These are phyloP conservation scores for Kodamaea neixiangensis DNA, from an alignment of 805 yeast genomes.

Conservation along the genomic window DNA sequence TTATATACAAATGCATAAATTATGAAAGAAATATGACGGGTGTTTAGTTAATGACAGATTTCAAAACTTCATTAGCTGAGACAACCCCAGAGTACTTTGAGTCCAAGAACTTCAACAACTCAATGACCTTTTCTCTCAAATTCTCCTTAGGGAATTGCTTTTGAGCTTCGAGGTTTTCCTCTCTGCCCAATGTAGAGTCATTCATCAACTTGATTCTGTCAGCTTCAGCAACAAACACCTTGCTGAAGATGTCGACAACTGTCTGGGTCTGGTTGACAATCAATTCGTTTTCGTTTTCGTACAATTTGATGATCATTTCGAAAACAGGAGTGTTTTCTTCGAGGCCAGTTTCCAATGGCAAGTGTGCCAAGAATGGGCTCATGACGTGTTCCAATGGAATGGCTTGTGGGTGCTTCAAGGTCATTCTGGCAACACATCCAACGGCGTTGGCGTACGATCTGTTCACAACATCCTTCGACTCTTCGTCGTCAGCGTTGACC, in stretches of 20 bases:
- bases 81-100: slow-evolving; percentile 63
- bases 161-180: slow-evolving; percentile 72
- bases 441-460: slow-evolving; percentile 91
- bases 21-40: not conserved
- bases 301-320: slow-evolving; percentile 70
- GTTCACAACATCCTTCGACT: slow-evolving; percentile 73
- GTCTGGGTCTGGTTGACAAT: slow-evolving; percentile 59
- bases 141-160: slow-evolving; percentile 78
- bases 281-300: slow-evolving; percentile 59
- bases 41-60: slow-evolving; percentile 30
- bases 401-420: slow-evolving; percentile 65
- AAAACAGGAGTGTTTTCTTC: slow-evolving; percentile 94
- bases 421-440: slow-evolving; percentile 95
- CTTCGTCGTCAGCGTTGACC: slow-evolving; percentile 65
- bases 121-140: slow-evolving; percentile 62
- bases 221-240: slow-evolving; percentile 71
- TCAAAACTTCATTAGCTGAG: slow-evolving; percentile 50
- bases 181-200: slow-evolving; percentile 84
- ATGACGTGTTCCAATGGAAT: slow-evolving; percentile 76
- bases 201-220: slow-evolving; percentile 68
- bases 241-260: slow-evolving; percentile 66
- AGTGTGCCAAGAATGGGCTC: slow-evolving; percentile 71
- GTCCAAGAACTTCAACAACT: slow-evolving; percentile 72
- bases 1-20: slow-evolving; percentile 6
- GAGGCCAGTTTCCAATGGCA: slow-evolving; percentile 84